Base-by-base conservation (phyloP, 768 basidiomycete genomes). In the Sarcodon sp. region DNA sequence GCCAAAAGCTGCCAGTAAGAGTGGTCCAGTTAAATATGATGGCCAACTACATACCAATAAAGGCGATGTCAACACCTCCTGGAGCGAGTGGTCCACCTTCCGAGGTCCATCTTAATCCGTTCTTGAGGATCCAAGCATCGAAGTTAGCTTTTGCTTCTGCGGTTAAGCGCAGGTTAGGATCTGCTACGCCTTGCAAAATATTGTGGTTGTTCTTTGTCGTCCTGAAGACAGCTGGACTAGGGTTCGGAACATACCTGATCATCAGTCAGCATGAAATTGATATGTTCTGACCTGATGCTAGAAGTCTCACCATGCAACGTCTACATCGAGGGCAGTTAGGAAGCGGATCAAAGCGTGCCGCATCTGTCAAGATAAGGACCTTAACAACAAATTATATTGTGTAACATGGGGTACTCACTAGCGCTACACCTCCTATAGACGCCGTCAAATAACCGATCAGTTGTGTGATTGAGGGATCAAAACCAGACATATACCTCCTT, bases 191-290 rank as follows among this genome's bases (percentile, higher is more conserved):
- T 77, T 96, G 91, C 18, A 94, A 71, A 60, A 88, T 89, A 66
- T 90, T 90, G 76, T 90, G 87, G 70, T 89, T 89, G 87, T 89
- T 88, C 73, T 87, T 87, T 54, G 90, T 93, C 51, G 86, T 90
- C 53, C 90, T 80, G 76, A 93, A 94, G 35, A 94, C 87, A 53
- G 75, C 77, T 1, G 91, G 90, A 43, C 88, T 81, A 18, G 87
- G 85, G 68, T 88, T 89, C 43, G 86, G 87, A 33, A 90, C 86
- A 66, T 88, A 88, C 83, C 83, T 86, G 52, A 44, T 43, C 18
- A 8, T 36, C 34, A 39, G 45, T 16, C 31, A 35, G 43, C 44
- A 41, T 55, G 53, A 53, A 50, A 52, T 44, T 46, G 43, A 45
- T 12, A 41, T 8, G 35, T 33, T 41, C 44, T 4, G 6, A 15